phyloP scores from a whole-genome alignment of 192 early-diverging fungal genomes.

The Piromyces finnis region DNA sequence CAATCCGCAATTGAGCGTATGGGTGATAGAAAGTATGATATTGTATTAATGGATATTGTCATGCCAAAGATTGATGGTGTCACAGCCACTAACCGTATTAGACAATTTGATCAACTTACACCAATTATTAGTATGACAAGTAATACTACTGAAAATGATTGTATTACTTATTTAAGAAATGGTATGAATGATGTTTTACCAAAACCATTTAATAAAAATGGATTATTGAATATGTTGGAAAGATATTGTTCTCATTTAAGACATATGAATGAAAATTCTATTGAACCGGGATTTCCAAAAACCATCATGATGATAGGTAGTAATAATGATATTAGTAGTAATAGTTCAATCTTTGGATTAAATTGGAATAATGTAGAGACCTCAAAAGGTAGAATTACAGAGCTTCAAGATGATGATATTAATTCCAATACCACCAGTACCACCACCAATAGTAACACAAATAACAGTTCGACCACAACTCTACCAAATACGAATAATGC shows the following conservation, averaged over 20 bases:
- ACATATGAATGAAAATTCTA: not conserved
- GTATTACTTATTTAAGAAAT: slow-evolving; percentile 40
- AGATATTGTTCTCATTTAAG: slow-evolving; percentile 1
- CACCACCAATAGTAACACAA: not conserved
- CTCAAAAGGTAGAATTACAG: not conserved
- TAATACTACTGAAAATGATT: slow-evolving; percentile 42
- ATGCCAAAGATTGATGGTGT: slow-evolving; percentile 59
- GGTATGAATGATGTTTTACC: slow-evolving; percentile 61
- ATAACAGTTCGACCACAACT: not conserved
- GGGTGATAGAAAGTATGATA: slow-evolving; percentile 41
- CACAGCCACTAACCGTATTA: slow-evolving; percentile 45
- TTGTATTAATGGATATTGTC: slow-evolving; percentile 59
- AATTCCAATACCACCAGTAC: not conserved
- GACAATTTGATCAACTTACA: slow-evolving; percentile 46
- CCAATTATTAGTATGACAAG: slow-evolving; percentile 65
- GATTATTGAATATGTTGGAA: slow-evolving; percentile 29
- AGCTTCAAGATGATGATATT: not conserved
- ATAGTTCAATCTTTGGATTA: not conserved
- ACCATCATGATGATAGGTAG: not conserved
- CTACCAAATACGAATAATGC: too few relatives aligned
- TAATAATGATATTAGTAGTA: not conserved
- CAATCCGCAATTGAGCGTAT: slow-evolving; percentile 42
- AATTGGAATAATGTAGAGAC: not conserved
- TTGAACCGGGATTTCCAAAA: not conserved
- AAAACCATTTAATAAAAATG: slow-evolving; percentile 42